Conservation (phyloP, 2,329 filamentous ascomycete genomes). For the Apiospora arundinis region DNA sequence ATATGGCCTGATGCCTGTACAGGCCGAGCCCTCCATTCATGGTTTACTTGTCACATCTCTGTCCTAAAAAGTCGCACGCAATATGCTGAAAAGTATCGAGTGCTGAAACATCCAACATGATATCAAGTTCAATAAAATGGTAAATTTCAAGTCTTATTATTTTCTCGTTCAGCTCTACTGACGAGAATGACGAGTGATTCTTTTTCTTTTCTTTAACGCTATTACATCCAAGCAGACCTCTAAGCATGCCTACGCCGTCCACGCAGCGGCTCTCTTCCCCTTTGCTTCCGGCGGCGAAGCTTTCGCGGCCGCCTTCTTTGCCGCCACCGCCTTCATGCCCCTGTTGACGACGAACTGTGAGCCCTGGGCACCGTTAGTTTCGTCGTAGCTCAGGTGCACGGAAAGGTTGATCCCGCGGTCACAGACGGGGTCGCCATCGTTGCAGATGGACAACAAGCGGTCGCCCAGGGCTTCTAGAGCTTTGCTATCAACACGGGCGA, state of each 20-base stretch:
- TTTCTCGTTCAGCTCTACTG: not conserved
- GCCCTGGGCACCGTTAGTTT: slow-evolving; percentile 27
- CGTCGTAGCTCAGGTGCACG: slow-evolving; percentile 31
- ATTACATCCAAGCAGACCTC: not conserved
- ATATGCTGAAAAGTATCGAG: not conserved
- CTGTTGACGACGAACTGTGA: slow-evolving; percentile 27
- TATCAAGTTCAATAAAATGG: not conserved
- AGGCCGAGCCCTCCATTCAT: not conserved
- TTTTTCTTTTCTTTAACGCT: not conserved
- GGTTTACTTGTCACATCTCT: no score
- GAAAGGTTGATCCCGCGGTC: slow-evolving; percentile 28
- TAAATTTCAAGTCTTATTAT: not conserved
- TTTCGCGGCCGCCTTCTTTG: not conserved
- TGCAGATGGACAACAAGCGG: slow-evolving; percentile 31
- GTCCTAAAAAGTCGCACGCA: not conserved
- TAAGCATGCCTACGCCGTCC: not conserved
- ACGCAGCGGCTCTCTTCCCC: not conserved
- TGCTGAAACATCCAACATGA: not conserved
- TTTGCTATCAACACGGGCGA: slow-evolving; percentile 28
- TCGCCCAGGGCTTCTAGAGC: slow-evolving; percentile 27
- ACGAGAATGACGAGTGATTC: not conserved
- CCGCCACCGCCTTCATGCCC: not conserved
- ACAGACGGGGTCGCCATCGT: slow-evolving; percentile 30
- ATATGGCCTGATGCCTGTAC: not conserved
- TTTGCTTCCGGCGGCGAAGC: not conserved